Percentiles rank a stretch among this genome's conserved stretches.
These are phyloP conservation scores for Irpex lacteus DNA, from an alignment of 1,284 basidiomycete genomes.

Conservation along the genomic window DNA sequence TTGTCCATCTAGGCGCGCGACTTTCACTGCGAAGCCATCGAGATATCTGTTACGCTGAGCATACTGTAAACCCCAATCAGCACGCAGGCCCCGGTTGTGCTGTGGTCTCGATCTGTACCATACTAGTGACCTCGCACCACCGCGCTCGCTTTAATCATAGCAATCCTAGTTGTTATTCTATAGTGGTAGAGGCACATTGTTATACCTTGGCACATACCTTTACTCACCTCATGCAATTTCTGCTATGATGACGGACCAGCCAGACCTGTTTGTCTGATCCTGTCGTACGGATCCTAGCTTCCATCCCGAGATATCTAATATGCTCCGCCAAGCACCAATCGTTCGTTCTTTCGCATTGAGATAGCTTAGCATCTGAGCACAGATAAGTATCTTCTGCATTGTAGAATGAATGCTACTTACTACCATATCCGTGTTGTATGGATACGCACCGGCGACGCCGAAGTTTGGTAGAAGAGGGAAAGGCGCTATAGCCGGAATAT, in stretches of 20 bases:
- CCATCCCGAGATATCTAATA: neutral
- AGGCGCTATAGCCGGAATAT: neutral
- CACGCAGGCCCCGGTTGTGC: too few species aligned
- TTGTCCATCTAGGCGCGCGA: too few species aligned
- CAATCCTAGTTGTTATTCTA: too few species aligned
- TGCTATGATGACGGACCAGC: neutral
- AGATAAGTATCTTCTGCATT: neutral
- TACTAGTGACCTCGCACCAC: too few species aligned
- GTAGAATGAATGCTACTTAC: neutral
- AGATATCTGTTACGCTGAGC: too few species aligned
- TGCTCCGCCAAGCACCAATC: neutral
- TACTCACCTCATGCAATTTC: neutral
- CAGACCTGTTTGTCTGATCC: neutral
- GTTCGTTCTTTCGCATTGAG: neutral
- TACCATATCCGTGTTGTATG: constrained; percentile 8
- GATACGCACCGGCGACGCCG: constrained; percentile 1
- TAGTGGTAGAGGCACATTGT: too few species aligned
- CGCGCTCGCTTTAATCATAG: too few species aligned
- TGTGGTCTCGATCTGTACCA: too few species aligned
- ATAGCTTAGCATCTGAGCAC: neutral
- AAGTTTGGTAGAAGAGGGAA: constrained; percentile 12
- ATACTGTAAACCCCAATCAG: too few species aligned
- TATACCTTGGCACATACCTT: too few species aligned
- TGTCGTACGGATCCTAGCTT: neutral
- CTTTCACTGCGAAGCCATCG: too few species aligned